Evolutionary conservation across 1,284 basidiomycete species (phyloP), one percentile per base, ranked within the genome.

Genomic region (Malassezia sp.): DNA sequence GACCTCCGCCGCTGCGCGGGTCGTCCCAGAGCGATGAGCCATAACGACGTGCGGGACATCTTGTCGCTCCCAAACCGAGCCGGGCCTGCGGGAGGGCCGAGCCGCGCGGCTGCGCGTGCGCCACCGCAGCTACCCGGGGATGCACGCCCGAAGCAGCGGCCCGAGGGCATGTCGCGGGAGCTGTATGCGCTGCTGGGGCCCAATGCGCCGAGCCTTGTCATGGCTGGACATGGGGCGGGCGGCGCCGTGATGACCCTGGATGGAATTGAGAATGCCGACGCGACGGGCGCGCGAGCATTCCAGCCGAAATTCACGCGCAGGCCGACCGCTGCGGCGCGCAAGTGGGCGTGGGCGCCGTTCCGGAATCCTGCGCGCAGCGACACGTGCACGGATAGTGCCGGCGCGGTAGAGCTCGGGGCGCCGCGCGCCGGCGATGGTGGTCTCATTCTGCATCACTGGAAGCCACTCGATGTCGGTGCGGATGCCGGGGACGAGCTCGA

Each of bases 161-260:
- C 35, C 6, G 65, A 68, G 38, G 91, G 90, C 20, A 91, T 96
- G 56, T 83, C 87, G 0, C 77, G 89, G 55, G 90, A 96, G 71
- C 77, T 97, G 2, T 95, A 85, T 71, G 82, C 85, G 0, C 79
- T 97, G 50, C 91, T 97, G 55, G 93, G 91, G 15, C 81, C 87
- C 57, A 85, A 86, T 45, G 83, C 83, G 5, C 87, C 90, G 2
- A 82, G 83, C 1, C 76, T 95, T 30, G 57, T 61, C 15, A 63
- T 71, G 39, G 52, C 54, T 1, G 54, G 52, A 2, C 11, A 8
- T 12, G 37, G 37, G 8, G 3, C 27, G 46, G 49, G 2, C 42
- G 53, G 20, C 15, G 39, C 23, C 17, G 12, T 18, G 12, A 17
- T 22, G 10, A 31, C 22, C 5, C 33, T 33, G 42, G 50, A 35